phyloP scores from a whole-genome alignment of 2,329 filamentous ascomycete species.

The Bretziella fagacearum region DNA sequence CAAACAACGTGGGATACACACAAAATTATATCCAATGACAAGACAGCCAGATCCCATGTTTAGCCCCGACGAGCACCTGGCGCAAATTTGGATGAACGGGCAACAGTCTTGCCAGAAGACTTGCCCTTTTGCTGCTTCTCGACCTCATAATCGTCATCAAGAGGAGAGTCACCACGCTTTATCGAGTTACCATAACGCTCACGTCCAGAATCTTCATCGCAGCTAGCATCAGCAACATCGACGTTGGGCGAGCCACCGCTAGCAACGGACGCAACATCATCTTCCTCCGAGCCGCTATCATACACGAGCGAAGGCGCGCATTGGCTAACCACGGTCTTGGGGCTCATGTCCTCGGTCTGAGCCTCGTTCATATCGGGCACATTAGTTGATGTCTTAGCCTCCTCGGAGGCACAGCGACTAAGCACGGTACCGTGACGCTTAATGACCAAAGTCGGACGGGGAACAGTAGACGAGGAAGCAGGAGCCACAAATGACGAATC shows the following conservation, averaged over 20 bases:
- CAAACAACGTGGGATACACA: background rate
- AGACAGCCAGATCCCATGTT: too few relatives aligned
- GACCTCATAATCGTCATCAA: constrained; percentile 7
- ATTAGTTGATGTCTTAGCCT: constrained; percentile 9
- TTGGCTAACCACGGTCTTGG: constrained; percentile 53
- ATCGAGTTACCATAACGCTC: background rate
- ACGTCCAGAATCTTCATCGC: constrained; percentile 9
- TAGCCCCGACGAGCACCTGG: constrained; percentile 3
- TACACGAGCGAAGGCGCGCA: constrained; percentile 65
- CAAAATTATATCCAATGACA: too few relatives aligned
- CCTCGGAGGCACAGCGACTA: constrained; percentile 11
- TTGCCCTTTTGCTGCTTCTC: constrained; percentile 6
- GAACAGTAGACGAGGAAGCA: background rate
- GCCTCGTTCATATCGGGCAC: constrained; percentile 30
- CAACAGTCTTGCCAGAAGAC: constrained; percentile 1
- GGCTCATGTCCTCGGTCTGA: constrained; percentile 45
- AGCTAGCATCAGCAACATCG: constrained; percentile 14
- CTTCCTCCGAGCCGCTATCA: constrained; percentile 64
- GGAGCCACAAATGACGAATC: background rate
- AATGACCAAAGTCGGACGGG: constrained; percentile 11
- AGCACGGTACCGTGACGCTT: constrained; percentile 10
- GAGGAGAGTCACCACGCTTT: constrained; percentile 7
- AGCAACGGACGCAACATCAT: constrained; percentile 20
- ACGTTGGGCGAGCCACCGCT: constrained; percentile 10
- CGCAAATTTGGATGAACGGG: constrained; percentile 7